A percentile compares a stretch with the other conserved stretches of the same genome.
phyloP scores from a whole-genome alignment of 352 stramenopile genomes.

The Pythium pyrilobum region DNA sequence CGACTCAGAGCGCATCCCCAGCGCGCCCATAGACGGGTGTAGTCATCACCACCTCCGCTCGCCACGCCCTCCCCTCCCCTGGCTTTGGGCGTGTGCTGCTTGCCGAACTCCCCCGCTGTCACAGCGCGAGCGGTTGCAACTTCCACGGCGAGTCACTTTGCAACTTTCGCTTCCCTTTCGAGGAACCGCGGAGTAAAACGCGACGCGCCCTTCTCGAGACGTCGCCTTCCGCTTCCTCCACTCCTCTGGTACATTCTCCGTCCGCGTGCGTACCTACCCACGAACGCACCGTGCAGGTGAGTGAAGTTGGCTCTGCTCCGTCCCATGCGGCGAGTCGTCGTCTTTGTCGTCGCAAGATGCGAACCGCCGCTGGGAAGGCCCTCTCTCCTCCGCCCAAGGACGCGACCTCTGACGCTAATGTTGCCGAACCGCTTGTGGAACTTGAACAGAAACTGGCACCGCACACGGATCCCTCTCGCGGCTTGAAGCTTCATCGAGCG shows the following conservation, averaged over 20 bases:
- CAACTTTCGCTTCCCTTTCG: slow-evolving; percentile 32
- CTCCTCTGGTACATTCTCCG: background rate
- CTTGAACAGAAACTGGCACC: no score
- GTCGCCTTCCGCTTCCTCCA: background rate
- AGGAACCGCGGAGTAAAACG: slow-evolving; percentile 17
- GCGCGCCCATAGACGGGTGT: no score
- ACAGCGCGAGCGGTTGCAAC: background rate
- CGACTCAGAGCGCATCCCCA: no score
- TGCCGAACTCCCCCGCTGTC: background rate
- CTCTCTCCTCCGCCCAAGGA: no score
- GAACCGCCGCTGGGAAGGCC: slow-evolving; percentile 6
- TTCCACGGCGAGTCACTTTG: slow-evolving; percentile 15
- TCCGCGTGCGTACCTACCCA: background rate
- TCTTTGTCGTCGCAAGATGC: background rate
- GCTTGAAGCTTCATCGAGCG: no score
- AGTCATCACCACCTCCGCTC: no score
- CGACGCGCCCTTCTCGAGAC: slow-evolving; percentile 1
- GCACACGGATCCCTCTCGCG: no score
- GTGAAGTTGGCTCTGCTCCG: no score
- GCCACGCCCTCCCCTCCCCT: no score
- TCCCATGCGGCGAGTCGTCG: background rate
- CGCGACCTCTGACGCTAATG: no score
- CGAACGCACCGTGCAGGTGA: slow-evolving; percentile 1
- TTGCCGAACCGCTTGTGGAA: no score
- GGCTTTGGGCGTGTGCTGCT: no score